Conservation (phyloP, 495 filamentous ascomycete species). For the Aspergillus biplanus region DNA sequence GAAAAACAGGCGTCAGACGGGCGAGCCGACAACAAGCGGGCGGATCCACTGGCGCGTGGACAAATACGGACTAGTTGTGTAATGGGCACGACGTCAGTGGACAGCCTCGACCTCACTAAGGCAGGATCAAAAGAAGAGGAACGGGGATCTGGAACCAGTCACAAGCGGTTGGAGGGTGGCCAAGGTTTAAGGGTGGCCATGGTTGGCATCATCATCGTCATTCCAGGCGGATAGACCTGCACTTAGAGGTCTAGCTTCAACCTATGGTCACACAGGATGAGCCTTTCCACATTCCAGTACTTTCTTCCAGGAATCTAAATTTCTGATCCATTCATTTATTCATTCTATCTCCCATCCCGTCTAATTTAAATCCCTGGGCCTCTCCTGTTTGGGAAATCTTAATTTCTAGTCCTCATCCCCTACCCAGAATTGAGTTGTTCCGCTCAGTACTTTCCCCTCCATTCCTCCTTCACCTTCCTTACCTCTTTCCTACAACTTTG, state of each 20-base stretch:
- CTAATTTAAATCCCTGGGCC: neutral
- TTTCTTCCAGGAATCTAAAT: neutral
- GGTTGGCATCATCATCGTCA: constrained; percentile 13
- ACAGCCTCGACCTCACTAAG: neutral
- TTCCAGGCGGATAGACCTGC: constrained; percentile 40
- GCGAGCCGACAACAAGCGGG: constrained; percentile 15
- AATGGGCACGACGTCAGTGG: constrained; percentile 17
- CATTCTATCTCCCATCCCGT: neutral
- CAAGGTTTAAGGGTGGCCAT: neutral
- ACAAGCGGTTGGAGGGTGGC: neutral
- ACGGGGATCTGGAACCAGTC: neutral
- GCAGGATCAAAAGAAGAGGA: neutral
- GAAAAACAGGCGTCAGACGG: too few species aligned
- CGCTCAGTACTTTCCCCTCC: constrained; percentile 7
- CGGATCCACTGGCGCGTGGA: constrained; percentile 3
- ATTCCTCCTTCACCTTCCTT: neutral
- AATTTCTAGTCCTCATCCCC: neutral
- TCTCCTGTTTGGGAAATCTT: too few species aligned
- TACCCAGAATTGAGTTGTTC: too few species aligned
- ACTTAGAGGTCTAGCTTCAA: constrained; percentile 36
- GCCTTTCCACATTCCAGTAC: constrained; percentile 9
- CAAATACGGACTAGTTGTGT: constrained; percentile 1
- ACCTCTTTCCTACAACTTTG: neutral
- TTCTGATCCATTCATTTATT: constrained; percentile 9
- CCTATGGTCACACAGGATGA: constrained; percentile 3